Conservation (phyloP, 2,329 filamentous ascomycete genomes). For the Fusarium sp. region DNA sequence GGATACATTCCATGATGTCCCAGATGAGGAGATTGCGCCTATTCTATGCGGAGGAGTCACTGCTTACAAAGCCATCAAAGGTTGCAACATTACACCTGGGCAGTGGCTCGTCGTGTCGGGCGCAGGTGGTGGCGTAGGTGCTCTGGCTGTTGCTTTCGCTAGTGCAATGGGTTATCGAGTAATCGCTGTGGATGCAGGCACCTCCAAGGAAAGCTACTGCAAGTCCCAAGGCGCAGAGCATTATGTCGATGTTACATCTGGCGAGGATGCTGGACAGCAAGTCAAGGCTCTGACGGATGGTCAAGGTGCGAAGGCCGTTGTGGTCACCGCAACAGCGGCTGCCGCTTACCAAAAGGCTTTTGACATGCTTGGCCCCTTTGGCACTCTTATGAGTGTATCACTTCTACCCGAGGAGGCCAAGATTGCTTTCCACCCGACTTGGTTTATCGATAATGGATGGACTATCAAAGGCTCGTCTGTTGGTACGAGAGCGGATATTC, state of each 20-base stretch:
- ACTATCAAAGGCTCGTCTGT: slow-evolving; percentile 52
- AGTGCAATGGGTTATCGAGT: slow-evolving; percentile 57
- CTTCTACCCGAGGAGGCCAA: slow-evolving; percentile 48
- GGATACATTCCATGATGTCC: slow-evolving; percentile 38
- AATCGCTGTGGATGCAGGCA: slow-evolving; percentile 54
- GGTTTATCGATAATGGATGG: slow-evolving; percentile 52
- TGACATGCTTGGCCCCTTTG: slow-evolving; percentile 48
- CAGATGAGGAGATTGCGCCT: slow-evolving; percentile 54
- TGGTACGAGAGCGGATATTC: slow-evolving; percentile 53
- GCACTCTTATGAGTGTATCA: slow-evolving; percentile 55
- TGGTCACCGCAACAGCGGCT: slow-evolving; percentile 49
- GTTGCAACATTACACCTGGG: slow-evolving; percentile 48
- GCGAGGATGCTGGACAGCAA: slow-evolving; percentile 13
- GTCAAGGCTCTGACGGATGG: slow-evolving; percentile 32
- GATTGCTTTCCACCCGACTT: slow-evolving; percentile 51
- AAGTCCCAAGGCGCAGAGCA: slow-evolving; percentile 52
- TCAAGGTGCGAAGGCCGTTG: slow-evolving; percentile 42
- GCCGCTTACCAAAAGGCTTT: slow-evolving; percentile 53
- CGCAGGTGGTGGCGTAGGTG: slow-evolving; percentile 55
- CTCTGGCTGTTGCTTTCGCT: slow-evolving; percentile 55
- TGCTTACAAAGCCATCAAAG: slow-evolving; percentile 57
- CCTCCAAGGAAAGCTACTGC: slow-evolving; percentile 49
- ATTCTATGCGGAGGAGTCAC: slow-evolving; percentile 59
- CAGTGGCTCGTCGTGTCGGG: slow-evolving; percentile 54
- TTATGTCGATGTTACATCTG: slow-evolving; percentile 52